phyloP scores from a whole-genome alignment of 805 yeast genomes.

The Monosporozyma aerobia region DNA sequence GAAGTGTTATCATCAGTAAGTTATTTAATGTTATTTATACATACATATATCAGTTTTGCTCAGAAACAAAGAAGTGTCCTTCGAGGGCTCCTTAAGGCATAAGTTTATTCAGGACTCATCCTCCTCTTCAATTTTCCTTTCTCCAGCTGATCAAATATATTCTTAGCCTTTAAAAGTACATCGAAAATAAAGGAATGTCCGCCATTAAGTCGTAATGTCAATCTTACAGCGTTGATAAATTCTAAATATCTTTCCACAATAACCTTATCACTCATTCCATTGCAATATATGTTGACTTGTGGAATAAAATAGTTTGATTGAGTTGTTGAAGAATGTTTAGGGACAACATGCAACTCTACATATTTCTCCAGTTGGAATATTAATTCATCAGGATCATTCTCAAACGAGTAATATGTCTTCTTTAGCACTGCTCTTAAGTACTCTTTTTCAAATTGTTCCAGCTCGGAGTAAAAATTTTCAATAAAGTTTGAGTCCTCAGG shows the following conservation, averaged over 20 bases:
- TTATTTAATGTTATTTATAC: not conserved
- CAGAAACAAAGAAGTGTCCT: not conserved
- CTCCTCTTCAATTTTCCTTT: not conserved
- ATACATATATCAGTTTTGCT: not conserved
- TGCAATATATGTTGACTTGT: constrained; percentile 4
- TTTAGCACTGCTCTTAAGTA: constrained; percentile 14
- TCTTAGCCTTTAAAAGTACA: constrained; percentile 42
- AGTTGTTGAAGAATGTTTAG: constrained; percentile 9
- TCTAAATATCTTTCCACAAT: constrained; percentile 26
- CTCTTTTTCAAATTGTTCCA: constrained; percentile 20
- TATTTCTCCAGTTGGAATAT: constrained; percentile 33
- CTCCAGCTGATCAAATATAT: constrained; percentile 33
- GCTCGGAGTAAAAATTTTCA: constrained; percentile 39
- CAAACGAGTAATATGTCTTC: constrained; percentile 33
- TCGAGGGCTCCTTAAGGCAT: not conserved
- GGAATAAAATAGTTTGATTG: not conserved
- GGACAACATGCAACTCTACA: constrained; percentile 28
- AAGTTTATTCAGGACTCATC: not conserved
- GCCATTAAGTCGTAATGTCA: constrained; percentile 43
- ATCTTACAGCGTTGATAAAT: constrained; percentile 35
- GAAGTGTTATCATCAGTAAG: not conserved
- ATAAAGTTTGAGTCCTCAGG: constrained; percentile 44
- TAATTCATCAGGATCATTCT: constrained; percentile 32
- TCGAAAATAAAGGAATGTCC: constrained; percentile 53
- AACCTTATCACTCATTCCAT: constrained; percentile 13